Evolutionary conservation across 306 rosid species (phyloP).

Genomic region (Heteromeles arbutifolia): DNA sequence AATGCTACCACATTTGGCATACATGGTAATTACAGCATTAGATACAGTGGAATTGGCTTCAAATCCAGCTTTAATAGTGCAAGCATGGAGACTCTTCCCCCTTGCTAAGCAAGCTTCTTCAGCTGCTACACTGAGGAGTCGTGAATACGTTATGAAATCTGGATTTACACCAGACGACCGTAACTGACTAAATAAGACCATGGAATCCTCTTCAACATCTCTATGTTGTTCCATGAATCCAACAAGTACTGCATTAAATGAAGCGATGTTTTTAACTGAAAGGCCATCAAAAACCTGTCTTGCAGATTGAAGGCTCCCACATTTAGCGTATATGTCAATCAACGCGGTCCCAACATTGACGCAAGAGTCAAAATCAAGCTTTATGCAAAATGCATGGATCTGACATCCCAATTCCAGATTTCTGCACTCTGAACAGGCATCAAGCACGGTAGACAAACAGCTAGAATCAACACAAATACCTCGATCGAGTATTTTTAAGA

Average conservation of each 20-base stretch:
- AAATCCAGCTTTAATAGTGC: constrained; percentile 31
- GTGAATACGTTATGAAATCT: constrained; percentile 30
- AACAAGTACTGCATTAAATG: constrained; percentile 40
- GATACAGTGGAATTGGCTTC: constrained; percentile 33
- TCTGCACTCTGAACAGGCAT: constrained; percentile 47
- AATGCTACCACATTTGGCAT: constrained; percentile 49
- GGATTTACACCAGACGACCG: constrained; percentile 30
- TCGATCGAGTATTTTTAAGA: constrained; percentile 29
- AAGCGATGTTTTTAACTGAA: constrained; percentile 29
- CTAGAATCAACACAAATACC: constrained; percentile 32
- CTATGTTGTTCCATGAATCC: constrained; percentile 34
- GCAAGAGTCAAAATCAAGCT: constrained; percentile 29
- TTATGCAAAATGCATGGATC: constrained; percentile 29
- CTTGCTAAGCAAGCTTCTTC: constrained; percentile 35
- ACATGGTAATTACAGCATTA: constrained; percentile 46
- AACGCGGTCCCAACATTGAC: constrained; percentile 29
- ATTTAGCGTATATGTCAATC: constrained; percentile 38
- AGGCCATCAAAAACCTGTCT: constrained; percentile 25
- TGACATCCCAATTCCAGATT: constrained; percentile 32
- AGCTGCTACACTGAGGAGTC: constrained; percentile 39
- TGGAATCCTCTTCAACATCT: constrained; percentile 29
- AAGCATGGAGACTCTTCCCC: constrained; percentile 46
- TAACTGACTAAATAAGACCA: constrained; percentile 25
- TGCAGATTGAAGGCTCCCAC: constrained; percentile 35
- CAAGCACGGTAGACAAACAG: constrained; percentile 24